Evolutionary conservation across 2,329 filamentous ascomycete genomes (phyloP).

Genomic region (Tolypocladium paradoxum): DNA sequence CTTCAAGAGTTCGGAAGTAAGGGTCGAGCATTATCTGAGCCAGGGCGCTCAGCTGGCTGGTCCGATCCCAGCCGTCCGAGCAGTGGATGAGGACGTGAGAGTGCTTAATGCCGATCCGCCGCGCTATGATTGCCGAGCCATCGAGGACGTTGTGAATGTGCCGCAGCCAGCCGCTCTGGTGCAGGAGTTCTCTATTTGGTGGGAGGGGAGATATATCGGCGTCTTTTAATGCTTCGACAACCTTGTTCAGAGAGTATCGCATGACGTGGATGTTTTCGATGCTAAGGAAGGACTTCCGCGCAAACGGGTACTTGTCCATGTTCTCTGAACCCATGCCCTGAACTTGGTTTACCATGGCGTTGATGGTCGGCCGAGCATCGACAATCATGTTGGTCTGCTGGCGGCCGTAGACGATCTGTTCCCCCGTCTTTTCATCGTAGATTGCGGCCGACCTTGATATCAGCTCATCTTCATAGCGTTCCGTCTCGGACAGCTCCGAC

Average conservation of each 20-base stretch:
- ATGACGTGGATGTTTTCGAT: constrained; percentile 99
- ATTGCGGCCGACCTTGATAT: constrained; percentile 30
- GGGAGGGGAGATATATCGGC: constrained; percentile 76
- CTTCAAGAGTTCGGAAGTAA: constrained; percentile 87
- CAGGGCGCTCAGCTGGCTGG: constrained; percentile 83
- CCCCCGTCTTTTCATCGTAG: constrained; percentile 48
- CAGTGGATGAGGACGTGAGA: constrained; percentile 96
- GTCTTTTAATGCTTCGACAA: constrained; percentile 85
- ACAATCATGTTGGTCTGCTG: constrained; percentile 93
- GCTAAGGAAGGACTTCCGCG: constrained; percentile 81
- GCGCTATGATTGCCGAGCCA: constrained; percentile 72
- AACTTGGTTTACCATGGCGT: constrained; percentile 89
- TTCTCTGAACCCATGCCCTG: constrained; percentile 91
- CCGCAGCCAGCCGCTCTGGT: constrained; percentile 81
- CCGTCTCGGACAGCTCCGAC: constrained; percentile 47
- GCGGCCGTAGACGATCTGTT: constrained; percentile 70
- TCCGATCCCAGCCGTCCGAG: constrained; percentile 97
- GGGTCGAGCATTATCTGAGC: constrained; percentile 91
- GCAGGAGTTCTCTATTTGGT: constrained; percentile 69
- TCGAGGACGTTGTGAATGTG: constrained; percentile 79
- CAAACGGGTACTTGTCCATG: constrained; percentile 93
- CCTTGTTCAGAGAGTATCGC: constrained; percentile 78
- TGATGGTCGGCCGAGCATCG: constrained; percentile 87
- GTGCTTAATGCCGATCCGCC: constrained; percentile 82
- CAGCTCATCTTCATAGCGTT: constrained; percentile 59